phyloP scores from a whole-genome alignment of 495 filamentous ascomycete genomes.

The Cetradonia linearis region DNA sequence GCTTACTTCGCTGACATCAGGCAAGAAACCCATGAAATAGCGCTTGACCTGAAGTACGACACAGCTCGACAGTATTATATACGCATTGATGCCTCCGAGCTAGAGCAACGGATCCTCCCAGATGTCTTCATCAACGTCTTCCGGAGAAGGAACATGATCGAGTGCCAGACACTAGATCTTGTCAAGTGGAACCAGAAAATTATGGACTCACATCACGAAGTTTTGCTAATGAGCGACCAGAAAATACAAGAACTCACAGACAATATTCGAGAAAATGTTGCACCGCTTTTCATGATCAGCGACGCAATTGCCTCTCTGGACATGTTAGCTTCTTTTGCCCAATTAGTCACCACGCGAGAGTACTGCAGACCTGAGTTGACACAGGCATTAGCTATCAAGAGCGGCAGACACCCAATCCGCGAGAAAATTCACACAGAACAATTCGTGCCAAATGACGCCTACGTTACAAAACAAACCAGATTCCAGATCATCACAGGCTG shows the following conservation, averaged over 20 bases:
- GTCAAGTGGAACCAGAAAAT: conserved; percentile 69
- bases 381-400: conserved; percentile 65
- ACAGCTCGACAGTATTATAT: conserved; percentile 70
- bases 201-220: conserved; percentile 68
- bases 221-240: conserved; percentile 60
- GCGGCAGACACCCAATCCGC: conserved; percentile 72
- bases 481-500: conserved; percentile 94
- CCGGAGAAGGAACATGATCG: conserved; percentile 59
- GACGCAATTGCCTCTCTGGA: conserved; percentile 86
- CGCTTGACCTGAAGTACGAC: conserved; percentile 64
- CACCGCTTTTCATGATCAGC: conserved; percentile 63
- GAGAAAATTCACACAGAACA: conserved; percentile 58
- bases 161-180: conserved; percentile 78
- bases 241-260: conserved; percentile 60
- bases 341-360: conserved; percentile 63
- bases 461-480: conserved; percentile 61
- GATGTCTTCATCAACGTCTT: conserved; percentile 70
- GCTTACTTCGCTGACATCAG: background rate
- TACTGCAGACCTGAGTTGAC: conserved; percentile 73
- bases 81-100: conserved; percentile 51
- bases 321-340: conserved; percentile 77
- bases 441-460: conserved; percentile 85
- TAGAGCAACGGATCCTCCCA: conserved; percentile 51
- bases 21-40: conserved; percentile 48
- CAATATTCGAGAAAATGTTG: conserved; percentile 55